Conservation (phyloP, 768 basidiomycete species). For the Lentinus brumalis region DNA sequence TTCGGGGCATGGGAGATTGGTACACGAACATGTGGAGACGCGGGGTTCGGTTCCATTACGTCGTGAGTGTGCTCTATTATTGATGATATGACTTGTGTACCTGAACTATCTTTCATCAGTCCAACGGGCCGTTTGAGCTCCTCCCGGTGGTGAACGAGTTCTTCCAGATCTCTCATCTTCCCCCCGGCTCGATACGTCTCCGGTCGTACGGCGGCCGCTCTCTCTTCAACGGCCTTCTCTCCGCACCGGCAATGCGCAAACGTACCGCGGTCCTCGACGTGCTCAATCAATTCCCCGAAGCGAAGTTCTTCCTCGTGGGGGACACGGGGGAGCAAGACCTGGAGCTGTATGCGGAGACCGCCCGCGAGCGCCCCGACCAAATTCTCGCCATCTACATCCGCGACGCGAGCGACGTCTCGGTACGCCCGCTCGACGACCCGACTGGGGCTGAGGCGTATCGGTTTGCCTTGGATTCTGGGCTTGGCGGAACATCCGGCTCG, state of each 20-base stretch:
- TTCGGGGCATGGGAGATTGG: conserved; percentile 84
- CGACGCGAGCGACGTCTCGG: conserved; percentile 53
- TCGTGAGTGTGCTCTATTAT: conserved; percentile 52
- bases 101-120: conserved; percentile 45
- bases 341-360: conserved; percentile 82
- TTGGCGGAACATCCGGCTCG: background rate
- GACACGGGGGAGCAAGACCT: conserved; percentile 96
- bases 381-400: conserved; percentile 83
- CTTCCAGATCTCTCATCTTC: conserved; percentile 67
- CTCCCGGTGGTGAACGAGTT: conserved; percentile 80
- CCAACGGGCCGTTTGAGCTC: conserved; percentile 87
- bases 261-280: conserved; percentile 78
- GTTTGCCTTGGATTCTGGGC: background rate
- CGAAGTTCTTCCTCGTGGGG: conserved; percentile 83
- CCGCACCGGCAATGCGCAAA: conserved; percentile 83
- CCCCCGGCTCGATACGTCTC: conserved; percentile 76
- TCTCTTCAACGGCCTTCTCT: conserved; percentile 80
- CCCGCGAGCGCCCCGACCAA: conserved; percentile 66
- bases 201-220: conserved; percentile 85
- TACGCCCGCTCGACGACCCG: conserved; percentile 59
- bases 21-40: conserved; percentile 65
- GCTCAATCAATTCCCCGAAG: conserved; percentile 70
- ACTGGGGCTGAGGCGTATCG: conserved; percentile 44
- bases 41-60: conserved; percentile 86
- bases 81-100: background rate